A percentile compares a stretch with the other conserved stretches of the same genome.
Conservation (phyloP, 306 rosid species). For the Boehmeria nivea region DNA sequence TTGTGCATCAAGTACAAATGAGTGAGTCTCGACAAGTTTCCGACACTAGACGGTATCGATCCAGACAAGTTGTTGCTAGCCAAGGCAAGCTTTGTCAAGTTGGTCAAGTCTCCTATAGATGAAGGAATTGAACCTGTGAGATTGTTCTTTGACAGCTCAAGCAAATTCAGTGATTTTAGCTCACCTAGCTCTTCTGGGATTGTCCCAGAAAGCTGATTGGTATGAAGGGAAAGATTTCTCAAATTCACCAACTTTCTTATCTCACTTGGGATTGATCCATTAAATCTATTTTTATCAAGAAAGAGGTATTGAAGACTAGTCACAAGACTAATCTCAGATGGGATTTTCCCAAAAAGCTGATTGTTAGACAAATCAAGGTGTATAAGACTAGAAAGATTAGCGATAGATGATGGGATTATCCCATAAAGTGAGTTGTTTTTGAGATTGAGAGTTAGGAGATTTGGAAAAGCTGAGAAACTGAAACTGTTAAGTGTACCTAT, state of each 20-base stretch:
- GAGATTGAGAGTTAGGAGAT: conserved; percentile 14
- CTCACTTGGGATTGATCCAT: conserved; percentile 7
- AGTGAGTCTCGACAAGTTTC: conserved; percentile 35
- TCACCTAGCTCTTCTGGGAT: conserved; percentile 13
- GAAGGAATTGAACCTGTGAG: conserved; percentile 21
- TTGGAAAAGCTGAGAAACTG: conserved; percentile 22
- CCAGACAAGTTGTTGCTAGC: conserved; percentile 37
- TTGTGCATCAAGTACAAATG: conserved; percentile 30
- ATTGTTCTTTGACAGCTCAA: not conserved
- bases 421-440: conserved; percentile 8
- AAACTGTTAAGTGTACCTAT: conserved; percentile 24
- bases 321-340: not conserved
- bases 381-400: not conserved
- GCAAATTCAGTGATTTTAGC: not conserved
- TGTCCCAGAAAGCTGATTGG: conserved; percentile 7
- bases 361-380: conserved; percentile 11
- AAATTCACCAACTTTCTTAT: not conserved
- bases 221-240: not conserved
- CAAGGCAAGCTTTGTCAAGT: conserved; percentile 30
- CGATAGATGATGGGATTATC: conserved; percentile 4
- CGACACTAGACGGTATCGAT: conserved; percentile 41
- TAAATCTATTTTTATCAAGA: not conserved
- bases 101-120: not conserved
- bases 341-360: conserved; percentile 10
- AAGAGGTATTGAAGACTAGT: not conserved